phyloP scores from a whole-genome alignment of 768 basidiomycete species.

The Russula vinacea region DNA sequence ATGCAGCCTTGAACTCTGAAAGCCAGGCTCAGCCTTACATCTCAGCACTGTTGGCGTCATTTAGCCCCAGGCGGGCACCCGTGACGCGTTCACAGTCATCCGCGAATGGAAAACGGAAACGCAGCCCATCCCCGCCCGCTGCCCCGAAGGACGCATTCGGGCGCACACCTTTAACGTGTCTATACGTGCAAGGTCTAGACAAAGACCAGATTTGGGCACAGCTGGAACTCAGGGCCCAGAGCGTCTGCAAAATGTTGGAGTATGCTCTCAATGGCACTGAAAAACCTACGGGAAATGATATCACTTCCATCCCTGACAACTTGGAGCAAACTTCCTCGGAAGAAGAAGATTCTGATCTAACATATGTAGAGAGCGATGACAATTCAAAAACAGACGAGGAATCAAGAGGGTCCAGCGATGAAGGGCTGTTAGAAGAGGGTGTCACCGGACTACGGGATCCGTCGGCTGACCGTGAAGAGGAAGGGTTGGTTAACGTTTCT shows the following conservation, averaged over 20 bases:
- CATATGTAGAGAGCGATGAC: slow-evolving; percentile 22
- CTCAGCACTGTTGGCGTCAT: slow-evolving; percentile 58
- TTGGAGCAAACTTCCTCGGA: slow-evolving; percentile 35
- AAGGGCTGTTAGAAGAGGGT: slow-evolving; percentile 32
- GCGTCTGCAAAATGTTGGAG: slow-evolving; percentile 67
- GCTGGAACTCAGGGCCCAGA: slow-evolving; percentile 74
- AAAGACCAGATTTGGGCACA: slow-evolving; percentile 93
- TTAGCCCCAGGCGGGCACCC: slow-evolving; percentile 67
- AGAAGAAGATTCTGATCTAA: slow-evolving; percentile 31
- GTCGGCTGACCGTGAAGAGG: slow-evolving; percentile 26
- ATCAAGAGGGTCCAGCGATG: slow-evolving; percentile 31
- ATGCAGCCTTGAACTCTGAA: slow-evolving; percentile 67
- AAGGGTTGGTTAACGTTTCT: slow-evolving; percentile 10
- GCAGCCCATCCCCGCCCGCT: slow-evolving; percentile 38
- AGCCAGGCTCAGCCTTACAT: slow-evolving; percentile 60
- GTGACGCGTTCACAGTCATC: slow-evolving; percentile 68
- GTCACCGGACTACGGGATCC: slow-evolving; percentile 30
- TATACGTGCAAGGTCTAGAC: slow-evolving; percentile 77
- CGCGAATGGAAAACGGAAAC: slow-evolving; percentile 45
- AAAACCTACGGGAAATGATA: slow-evolving; percentile 35
- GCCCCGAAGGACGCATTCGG: slow-evolving; percentile 38
- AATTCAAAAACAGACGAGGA: slow-evolving; percentile 37
- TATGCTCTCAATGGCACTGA: slow-evolving; percentile 55
- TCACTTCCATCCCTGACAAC: slow-evolving; percentile 33
- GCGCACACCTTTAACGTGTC: slow-evolving; percentile 68